A percentile compares a stretch with the other conserved stretches of the same genome.
Evolutionary conservation across 2,329 filamentous ascomycete species (phyloP).

Genomic region (Pseudopyricularia cyperi): DNA sequence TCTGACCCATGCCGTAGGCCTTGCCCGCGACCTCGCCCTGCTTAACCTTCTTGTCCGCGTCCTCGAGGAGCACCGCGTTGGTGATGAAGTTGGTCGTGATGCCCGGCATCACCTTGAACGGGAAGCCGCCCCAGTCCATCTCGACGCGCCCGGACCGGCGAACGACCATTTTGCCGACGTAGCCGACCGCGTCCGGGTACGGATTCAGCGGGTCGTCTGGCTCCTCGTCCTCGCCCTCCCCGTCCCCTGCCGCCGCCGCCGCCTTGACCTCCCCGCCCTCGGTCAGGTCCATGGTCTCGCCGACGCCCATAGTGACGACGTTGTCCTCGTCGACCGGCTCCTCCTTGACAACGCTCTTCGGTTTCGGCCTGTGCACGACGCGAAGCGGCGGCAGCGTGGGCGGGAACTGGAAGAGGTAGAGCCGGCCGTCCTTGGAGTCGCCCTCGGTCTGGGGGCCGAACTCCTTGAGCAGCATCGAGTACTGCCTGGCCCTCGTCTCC

Average conservation of each 20-base stretch:
- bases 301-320: slow-evolving; percentile 12
- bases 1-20: slow-evolving; percentile 48
- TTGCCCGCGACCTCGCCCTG: slow-evolving; percentile 29
- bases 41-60: slow-evolving; percentile 34
- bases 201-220: slow-evolving; percentile 19
- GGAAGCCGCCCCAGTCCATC: slow-evolving; percentile 48
- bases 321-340: slow-evolving; percentile 21
- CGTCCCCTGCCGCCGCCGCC: slow-evolving; percentile 13
- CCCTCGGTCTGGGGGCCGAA: slow-evolving; percentile 2
- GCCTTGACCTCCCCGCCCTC: slow-evolving; percentile 6
- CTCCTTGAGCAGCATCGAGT: slow-evolving; percentile 1
- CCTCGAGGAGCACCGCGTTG: slow-evolving; percentile 45
- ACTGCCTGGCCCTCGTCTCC: not conserved
- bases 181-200: slow-evolving; percentile 29
- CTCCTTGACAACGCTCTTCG: slow-evolving; percentile 21
- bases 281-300: slow-evolving; percentile 17
- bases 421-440: slow-evolving; percentile 30
- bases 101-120: slow-evolving; percentile 39
- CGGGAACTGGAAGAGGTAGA: slow-evolving; percentile 54
- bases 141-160: slow-evolving; percentile 49
- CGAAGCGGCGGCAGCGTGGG: slow-evolving; percentile 44
- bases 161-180: slow-evolving; percentile 45
- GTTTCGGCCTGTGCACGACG: slow-evolving; percentile 4
- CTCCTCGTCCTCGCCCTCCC: slow-evolving; percentile 10
- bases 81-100: slow-evolving; percentile 39